Percentiles rank a stretch among this genome's conserved stretches.
These are phyloP conservation scores for Lasiosphaeriaceae sp. DNA, from an alignment of 495 filamentous ascomycete species.

Conservation along the genomic window DNA sequence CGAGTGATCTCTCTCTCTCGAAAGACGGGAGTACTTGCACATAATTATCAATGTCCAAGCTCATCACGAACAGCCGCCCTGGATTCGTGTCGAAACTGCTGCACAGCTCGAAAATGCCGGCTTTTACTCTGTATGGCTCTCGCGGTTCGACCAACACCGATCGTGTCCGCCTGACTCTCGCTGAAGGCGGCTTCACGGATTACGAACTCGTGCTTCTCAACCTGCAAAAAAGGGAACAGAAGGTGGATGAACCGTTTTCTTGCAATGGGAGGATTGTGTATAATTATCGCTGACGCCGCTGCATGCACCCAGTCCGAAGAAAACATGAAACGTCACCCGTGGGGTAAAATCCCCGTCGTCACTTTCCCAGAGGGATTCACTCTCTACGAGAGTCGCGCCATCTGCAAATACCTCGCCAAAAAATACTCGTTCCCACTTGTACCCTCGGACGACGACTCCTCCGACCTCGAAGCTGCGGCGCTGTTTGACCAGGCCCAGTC, in stretches of 20 bases:
- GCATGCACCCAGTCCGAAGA: constrained; percentile 30
- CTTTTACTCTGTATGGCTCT: constrained; percentile 37
- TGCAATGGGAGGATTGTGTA: neutral
- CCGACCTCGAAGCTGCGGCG: constrained; percentile 38
- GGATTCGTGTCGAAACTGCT: constrained; percentile 26
- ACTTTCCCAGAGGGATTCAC: constrained; percentile 28
- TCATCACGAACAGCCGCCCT: constrained; percentile 10
- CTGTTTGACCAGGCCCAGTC: constrained; percentile 42
- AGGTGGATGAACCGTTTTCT: constrained; percentile 18
- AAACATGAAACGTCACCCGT: constrained; percentile 38
- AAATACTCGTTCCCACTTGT: constrained; percentile 36
- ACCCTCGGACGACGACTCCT: constrained; percentile 32
- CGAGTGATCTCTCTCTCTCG: no score
- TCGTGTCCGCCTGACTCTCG: constrained; percentile 36
- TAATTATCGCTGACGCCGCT: neutral
- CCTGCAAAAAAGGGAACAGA: constrained; percentile 35
- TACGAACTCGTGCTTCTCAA: constrained; percentile 35
- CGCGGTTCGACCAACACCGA: constrained; percentile 36
- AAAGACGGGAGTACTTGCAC: no score
- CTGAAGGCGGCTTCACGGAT: constrained; percentile 36
- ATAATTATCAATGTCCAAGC: neutral
- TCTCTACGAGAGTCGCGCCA: constrained; percentile 44
- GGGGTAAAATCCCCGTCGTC: constrained; percentile 36
- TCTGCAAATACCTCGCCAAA: constrained; percentile 44
- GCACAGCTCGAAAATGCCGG: constrained; percentile 32